phyloP scores from a whole-genome alignment of 2,329 filamentous ascomycete species.

The Capronia americana region DNA sequence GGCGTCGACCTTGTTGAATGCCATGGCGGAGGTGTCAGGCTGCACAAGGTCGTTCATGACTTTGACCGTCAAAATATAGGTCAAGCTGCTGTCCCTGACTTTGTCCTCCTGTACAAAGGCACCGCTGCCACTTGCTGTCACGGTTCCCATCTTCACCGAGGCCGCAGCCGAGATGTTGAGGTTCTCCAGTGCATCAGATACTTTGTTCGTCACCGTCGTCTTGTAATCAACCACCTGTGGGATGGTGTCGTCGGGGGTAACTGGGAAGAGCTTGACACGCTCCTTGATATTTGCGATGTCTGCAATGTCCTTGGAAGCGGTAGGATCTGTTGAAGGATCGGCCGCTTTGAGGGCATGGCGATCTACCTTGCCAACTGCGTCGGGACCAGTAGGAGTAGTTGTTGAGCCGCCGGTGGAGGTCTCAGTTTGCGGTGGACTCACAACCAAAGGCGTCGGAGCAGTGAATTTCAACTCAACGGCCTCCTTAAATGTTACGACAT shows the following conservation, averaged over 20 bases:
- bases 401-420: neutral
- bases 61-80: neutral
- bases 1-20: neutral
- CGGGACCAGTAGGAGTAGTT: neutral
- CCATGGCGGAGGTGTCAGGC: neutral
- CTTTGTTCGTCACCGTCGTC: neutral
- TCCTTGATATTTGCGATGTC: neutral
- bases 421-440: neutral
- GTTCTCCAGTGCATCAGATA: neutral
- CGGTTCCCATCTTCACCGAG: neutral
- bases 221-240: neutral
- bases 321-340: neutral
- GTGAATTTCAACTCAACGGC: neutral
- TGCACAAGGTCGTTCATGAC: constrained; percentile 1
- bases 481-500: neutral
- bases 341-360: neutral
- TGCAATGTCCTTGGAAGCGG: neutral
- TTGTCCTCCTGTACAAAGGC: neutral
- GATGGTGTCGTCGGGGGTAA: neutral
- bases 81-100: neutral
- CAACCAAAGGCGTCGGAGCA: neutral
- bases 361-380: neutral
- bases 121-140: neutral
- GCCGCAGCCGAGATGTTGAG: neutral
- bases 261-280: neutral